These are phyloP conservation scores for Phytophthora parvispora DNA, from an alignment of 352 stramenopile species.

Conservation along the genomic window DNA sequence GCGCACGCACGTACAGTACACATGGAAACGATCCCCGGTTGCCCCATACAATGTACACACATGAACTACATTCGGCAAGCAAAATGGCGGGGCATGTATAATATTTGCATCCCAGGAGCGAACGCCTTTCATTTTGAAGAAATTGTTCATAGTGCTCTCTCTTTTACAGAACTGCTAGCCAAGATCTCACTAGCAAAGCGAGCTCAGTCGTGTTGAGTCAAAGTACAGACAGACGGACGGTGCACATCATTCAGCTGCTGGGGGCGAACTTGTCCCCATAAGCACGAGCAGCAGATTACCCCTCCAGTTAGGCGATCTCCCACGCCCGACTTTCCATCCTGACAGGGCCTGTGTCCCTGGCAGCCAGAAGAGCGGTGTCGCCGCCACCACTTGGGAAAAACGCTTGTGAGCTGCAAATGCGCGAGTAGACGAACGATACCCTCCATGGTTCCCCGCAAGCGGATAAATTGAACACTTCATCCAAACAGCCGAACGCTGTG, in stretches of 20 bases:
- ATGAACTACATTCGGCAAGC: too few species aligned
- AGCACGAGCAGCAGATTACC: background rate
- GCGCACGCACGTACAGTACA: too few species aligned
- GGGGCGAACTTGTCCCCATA: background rate
- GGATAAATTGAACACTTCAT: background rate
- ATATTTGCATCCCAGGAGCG: too few species aligned
- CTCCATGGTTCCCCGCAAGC: background rate
- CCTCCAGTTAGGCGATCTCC: background rate
- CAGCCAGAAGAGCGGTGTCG: conserved; percentile 18
- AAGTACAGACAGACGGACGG: background rate
- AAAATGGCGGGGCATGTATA: too few species aligned
- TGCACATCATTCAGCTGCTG: conserved; percentile 7
- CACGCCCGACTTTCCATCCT: background rate
- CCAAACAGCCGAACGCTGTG: background rate
- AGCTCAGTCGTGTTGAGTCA: too few species aligned
- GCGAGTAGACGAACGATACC: conserved; percentile 14
- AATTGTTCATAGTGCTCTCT: too few species aligned
- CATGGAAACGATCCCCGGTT: too few species aligned
- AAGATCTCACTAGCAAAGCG: too few species aligned
- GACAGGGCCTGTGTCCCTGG: background rate
- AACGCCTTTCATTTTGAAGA: too few species aligned
- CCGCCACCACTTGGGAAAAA: conserved; percentile 29
- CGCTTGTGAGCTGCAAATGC: conserved; percentile 13
- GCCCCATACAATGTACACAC: too few species aligned
- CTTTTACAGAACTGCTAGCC: too few species aligned